Evolutionary conservation across 495 filamentous ascomycete genomes (phyloP), one percentile per base, ranked within the genome.

Genomic region (Podospora appendiculata): DNA sequence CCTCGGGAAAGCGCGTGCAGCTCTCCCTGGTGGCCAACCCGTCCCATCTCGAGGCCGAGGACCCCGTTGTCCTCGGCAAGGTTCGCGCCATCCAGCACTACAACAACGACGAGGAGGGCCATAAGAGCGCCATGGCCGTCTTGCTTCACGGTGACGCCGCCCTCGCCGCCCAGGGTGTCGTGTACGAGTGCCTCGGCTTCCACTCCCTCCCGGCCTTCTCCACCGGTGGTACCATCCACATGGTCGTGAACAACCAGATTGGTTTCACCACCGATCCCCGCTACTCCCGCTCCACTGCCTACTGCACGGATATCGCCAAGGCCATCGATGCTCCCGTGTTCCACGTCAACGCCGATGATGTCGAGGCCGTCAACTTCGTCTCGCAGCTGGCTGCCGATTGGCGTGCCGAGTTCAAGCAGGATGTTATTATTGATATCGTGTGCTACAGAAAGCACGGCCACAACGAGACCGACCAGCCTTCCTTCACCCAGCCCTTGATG

Each of bases 191-290:
- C 54, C 86, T 98, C 78, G 93, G 93, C 53, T 96, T 98, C 83
- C 87, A 95, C 72, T 83, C 88, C 25, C 82, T 98, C 9, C 93
- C 93, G 33, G 87, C 86, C 41, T 98, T 95, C 77, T 95, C 92
- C 18, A 97, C 94, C 47, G 93, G 93, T 61, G 93, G 93, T 61
- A 98, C 93, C 47, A 89, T 98, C 66, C 93, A 98, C 73, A 76
- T 98, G 57, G 83, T 98, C 45, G 90, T 97, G 59, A 98, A 98
- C 83, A 98, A 98, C 80, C 93, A 98, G 77, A 98, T 98, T 68
- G 93, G 93, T 67, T 98, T 98, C 79, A 98, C 93, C 50, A 98
- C 93, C n/a, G 93, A 98, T 68, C 93, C 93, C 58, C 90, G 93
- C 52, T 97, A 92, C 68, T 81, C 93, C 59, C 90, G 93, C 58